Conservation (phyloP, 306 rosid species). For the Senna tora region DNA sequence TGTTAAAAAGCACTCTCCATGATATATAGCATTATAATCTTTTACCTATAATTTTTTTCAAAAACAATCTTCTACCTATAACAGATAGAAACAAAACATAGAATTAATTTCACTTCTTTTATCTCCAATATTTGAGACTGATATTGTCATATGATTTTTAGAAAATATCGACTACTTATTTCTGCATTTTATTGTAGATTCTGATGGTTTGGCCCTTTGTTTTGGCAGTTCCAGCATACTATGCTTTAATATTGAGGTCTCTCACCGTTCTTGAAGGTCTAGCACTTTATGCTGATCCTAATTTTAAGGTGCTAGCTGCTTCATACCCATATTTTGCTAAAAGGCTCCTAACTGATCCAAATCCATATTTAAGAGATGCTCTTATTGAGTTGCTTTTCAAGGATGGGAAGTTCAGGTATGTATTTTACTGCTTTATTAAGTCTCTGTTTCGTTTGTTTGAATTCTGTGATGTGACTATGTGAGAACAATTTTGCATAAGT, state of each 20-base stretch:
- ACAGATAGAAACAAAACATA: not conserved
- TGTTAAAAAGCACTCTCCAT: not conserved
- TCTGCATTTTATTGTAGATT: constrained; percentile 34
- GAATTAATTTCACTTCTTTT: not conserved
- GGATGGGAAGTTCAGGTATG: constrained; percentile 90
- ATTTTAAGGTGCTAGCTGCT: constrained; percentile 97
- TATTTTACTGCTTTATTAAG: constrained; percentile 28
- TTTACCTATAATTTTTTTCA: constrained; percentile 9
- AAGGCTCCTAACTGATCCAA: constrained; percentile 96
- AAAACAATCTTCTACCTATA: not conserved
- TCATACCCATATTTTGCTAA: constrained; percentile 97
- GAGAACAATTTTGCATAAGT: constrained; percentile 30
- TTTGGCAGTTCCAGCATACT: constrained; percentile 89
- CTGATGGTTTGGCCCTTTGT: constrained; percentile 40
- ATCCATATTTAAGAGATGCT: constrained; percentile 96
- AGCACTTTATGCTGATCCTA: constrained; percentile 93
- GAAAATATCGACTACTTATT: constrained; percentile 20
- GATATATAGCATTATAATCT: not conserved
- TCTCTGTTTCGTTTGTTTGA: constrained; percentile 13
- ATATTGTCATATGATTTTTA: constrained; percentile 26
- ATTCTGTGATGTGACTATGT: constrained; percentile 28
- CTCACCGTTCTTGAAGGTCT: constrained; percentile 95
- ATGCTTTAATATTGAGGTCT: constrained; percentile 90
- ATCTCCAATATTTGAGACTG: constrained; percentile 25
- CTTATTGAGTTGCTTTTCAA: constrained; percentile 89